Evolutionary conservation across 805 yeast species (phyloP).

Genomic region (Starmerella asiatica): DNA sequence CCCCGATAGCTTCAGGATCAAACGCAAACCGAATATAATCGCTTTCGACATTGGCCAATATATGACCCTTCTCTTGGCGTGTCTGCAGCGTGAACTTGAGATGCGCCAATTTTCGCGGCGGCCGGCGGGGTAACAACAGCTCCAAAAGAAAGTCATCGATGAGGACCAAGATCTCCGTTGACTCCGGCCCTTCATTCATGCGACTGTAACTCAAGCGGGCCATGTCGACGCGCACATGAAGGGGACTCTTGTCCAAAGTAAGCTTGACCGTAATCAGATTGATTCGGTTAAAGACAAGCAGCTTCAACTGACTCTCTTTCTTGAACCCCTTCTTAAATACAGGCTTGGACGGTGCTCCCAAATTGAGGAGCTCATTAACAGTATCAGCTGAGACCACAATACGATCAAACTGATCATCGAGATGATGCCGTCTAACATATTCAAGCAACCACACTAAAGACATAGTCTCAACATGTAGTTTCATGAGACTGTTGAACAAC

Average conservation of each 20-base stretch:
- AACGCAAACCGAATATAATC: slow-evolving; percentile 15
- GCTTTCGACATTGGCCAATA: slow-evolving; percentile 11
- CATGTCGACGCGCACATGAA: slow-evolving; percentile 7
- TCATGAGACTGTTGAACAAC: slow-evolving; percentile 3
- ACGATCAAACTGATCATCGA: slow-evolving; percentile 11
- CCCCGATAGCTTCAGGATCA: slow-evolving; percentile 18
- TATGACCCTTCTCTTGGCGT: slow-evolving; percentile 5
- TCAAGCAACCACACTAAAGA: slow-evolving; percentile 19
- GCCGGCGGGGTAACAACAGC: slow-evolving; percentile 2
- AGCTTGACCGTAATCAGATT: slow-evolving; percentile 8
- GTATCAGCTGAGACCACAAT: slow-evolving; percentile 2
- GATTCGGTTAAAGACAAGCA: slow-evolving; percentile 5
- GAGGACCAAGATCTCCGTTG: background rate
- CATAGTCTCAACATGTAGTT: slow-evolving; percentile 16
- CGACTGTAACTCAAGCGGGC: background rate
- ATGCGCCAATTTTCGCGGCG: slow-evolving; percentile 9
- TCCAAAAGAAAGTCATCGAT: slow-evolving; percentile 7
- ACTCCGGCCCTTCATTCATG: background rate
- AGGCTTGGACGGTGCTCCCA: background rate
- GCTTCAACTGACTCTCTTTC: background rate
- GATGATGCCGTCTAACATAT: slow-evolving; percentile 6
- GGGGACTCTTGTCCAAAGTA: slow-evolving; percentile 16
- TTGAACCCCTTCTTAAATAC: background rate
- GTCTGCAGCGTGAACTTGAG: slow-evolving; percentile 7
- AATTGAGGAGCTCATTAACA: slow-evolving; percentile 1